Evolutionary conservation across 306 rosid species (phyloP).

Genomic region (Dalbergia cultrata): DNA sequence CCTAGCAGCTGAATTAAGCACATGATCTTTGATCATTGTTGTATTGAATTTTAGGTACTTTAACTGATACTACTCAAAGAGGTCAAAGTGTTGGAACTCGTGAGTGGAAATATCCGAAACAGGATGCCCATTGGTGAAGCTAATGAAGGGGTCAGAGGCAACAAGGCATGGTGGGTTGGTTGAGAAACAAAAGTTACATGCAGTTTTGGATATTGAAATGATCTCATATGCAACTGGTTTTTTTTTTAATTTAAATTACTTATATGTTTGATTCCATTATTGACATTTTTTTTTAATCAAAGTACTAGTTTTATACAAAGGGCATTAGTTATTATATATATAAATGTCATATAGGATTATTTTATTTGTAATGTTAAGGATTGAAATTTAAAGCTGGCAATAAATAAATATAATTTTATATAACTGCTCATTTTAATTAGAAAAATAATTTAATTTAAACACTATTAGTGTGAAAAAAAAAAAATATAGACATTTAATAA

Average conservation of each 20-base stretch:
- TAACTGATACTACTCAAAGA: not conserved
- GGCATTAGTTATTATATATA: too few relatives aligned
- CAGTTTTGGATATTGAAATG: too few relatives aligned
- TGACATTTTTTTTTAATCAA: too few relatives aligned
- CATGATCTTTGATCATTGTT: not conserved
- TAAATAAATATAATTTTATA: too few relatives aligned
- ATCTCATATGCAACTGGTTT: not conserved
- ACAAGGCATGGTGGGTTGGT: not conserved
- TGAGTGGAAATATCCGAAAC: not conserved
- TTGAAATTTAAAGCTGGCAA: too few relatives aligned
- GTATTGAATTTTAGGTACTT: slow-evolving; percentile 15
- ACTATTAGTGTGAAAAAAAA: too few relatives aligned
- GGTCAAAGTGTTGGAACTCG: slow-evolving; percentile 23
- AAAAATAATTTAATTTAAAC: too few relatives aligned
- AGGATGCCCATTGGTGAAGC: not conserved
- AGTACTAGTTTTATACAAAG: not conserved
- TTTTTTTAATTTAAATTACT: too few relatives aligned
- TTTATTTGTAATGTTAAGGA: too few relatives aligned
- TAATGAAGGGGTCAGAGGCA: not conserved
- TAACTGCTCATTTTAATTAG: too few relatives aligned
- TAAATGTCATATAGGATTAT: too few relatives aligned
- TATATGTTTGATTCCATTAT: not conserved
- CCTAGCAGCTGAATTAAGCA: not conserved
- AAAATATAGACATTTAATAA: too few relatives aligned
- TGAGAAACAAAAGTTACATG: not conserved